Conservation (phyloP, 768 basidiomycete genomes). For the Boletellus ananiceps region DNA sequence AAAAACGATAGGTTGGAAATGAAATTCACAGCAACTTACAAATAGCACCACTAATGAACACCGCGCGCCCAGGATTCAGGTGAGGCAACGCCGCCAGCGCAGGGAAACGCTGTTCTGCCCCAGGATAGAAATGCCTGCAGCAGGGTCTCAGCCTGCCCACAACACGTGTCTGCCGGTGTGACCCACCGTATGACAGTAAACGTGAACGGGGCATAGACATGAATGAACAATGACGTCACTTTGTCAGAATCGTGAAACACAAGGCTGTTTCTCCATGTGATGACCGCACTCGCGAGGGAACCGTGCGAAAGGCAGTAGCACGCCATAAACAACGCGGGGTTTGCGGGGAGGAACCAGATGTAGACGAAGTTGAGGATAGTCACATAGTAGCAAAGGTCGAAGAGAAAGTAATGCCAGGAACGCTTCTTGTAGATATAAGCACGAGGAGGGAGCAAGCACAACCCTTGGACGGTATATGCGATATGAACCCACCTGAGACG, state of each 20-base stretch:
- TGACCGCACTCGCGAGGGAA: slow-evolving; percentile 86
- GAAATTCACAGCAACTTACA: slow-evolving; percentile 48
- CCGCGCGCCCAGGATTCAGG: slow-evolving; percentile 63
- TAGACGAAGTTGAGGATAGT: slow-evolving; percentile 89
- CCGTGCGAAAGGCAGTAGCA: slow-evolving; percentile 94
- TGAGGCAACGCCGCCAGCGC: slow-evolving; percentile 68
- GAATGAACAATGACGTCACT: slow-evolving; percentile 91
- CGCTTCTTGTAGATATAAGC: slow-evolving; percentile 88
- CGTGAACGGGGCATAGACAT: slow-evolving; percentile 87
- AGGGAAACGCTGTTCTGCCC: slow-evolving; percentile 78
- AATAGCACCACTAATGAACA: slow-evolving; percentile 76
- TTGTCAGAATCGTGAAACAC: slow-evolving; percentile 98
- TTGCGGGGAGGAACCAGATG: slow-evolving; percentile 85
- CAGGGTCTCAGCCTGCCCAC: slow-evolving; percentile 4
- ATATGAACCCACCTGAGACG: slow-evolving; percentile 76
- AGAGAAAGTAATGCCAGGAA: slow-evolving; percentile 91
- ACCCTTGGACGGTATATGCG: slow-evolving; percentile 72
- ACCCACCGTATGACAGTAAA: slow-evolving; percentile 86
- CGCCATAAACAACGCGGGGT: slow-evolving; percentile 75
- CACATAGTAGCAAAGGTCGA: slow-evolving; percentile 90
- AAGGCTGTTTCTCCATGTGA: slow-evolving; percentile 97
- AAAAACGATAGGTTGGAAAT: slow-evolving; percentile 9
- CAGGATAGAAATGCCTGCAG: slow-evolving; percentile 81
- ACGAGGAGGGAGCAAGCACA: slow-evolving; percentile 79
- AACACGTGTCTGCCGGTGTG: neutral